Percentiles rank a stretch among this genome's conserved stretches.
Conservation (phyloP, 805 yeast genomes). For the Nakazawaea populi region DNA sequence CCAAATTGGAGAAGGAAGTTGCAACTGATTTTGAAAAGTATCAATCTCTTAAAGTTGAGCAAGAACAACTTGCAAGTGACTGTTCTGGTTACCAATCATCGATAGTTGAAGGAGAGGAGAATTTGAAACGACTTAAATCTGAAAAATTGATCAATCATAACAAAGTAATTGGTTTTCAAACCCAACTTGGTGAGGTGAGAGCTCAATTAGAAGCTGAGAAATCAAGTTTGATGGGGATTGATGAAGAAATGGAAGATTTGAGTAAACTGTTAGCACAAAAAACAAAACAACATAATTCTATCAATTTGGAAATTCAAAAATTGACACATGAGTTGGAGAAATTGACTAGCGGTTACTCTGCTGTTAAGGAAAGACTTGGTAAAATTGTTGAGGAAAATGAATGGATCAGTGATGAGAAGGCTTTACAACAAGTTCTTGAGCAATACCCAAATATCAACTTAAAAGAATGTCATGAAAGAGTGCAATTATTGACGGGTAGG, state of each 20-base stretch:
- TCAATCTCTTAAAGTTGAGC: conserved; percentile 62
- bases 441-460: conserved; percentile 61
- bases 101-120: conserved; percentile 26
- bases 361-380: conserved; percentile 34
- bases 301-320: conserved; percentile 47
- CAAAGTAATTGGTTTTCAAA: conserved; percentile 23
- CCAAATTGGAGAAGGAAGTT: conserved; percentile 30
- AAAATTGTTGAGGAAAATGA: conserved; percentile 48
- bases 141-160: conserved; percentile 19
- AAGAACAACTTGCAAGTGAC: conserved; percentile 63
- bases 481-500: conserved; percentile 48
- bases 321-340: conserved; percentile 51
- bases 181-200: conserved; percentile 21
- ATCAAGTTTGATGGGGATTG: conserved; percentile 56
- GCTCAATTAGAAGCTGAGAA: conserved; percentile 47
- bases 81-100: conserved; percentile 37
- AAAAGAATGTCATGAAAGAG: conserved; percentile 54
- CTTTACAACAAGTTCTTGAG: conserved; percentile 49
- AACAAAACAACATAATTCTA: conserved; percentile 37
- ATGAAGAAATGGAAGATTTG: conserved; percentile 70
- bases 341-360: conserved; percentile 29
- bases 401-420: conserved; percentile 68
- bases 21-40: conserved; percentile 44
- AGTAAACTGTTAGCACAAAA: conserved; percentile 37
- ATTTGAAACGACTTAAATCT: conserved; percentile 29